Evolutionary conservation across 352 stramenopile genomes (phyloP).

Genomic region (Phytophthora meadii): DNA sequence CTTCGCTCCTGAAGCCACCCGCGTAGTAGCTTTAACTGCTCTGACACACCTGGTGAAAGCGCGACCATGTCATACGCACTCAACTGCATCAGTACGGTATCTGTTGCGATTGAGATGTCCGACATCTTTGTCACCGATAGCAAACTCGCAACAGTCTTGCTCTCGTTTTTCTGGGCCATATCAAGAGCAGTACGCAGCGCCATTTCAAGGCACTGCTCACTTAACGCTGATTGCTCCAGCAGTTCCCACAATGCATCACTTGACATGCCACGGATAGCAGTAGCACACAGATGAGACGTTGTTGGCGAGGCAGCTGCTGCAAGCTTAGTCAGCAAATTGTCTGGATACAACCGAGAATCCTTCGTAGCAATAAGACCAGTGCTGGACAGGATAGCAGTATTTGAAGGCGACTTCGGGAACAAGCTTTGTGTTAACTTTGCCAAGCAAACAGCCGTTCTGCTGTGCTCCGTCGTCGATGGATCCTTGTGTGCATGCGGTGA

Average conservation of each 20-base stretch:
- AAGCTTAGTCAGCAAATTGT: slow-evolving; percentile 71
- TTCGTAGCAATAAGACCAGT: slow-evolving; percentile 84
- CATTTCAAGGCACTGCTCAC: slow-evolving; percentile 47
- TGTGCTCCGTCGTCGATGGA: slow-evolving; percentile 4
- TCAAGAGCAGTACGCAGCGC: slow-evolving; percentile 41
- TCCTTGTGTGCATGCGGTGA: slow-evolving; percentile 52
- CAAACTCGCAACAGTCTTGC: slow-evolving; percentile 44
- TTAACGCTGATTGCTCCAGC: slow-evolving; percentile 58
- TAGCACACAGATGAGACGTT: slow-evolving; percentile 55
- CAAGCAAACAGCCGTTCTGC: slow-evolving; percentile 26
- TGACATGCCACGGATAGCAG: slow-evolving; percentile 67
- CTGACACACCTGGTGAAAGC: slow-evolving; percentile 17
- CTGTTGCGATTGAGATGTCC: slow-evolving; percentile 30
- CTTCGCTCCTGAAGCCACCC: slow-evolving; percentile 46
- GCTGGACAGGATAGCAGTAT: slow-evolving; percentile 59
- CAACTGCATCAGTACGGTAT: slow-evolving; percentile 33
- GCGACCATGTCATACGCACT: slow-evolving; percentile 29
- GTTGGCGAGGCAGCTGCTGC: slow-evolving; percentile 48
- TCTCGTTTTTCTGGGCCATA: slow-evolving; percentile 49
- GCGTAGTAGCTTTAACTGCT: slow-evolving; percentile 34
- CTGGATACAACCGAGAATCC: slow-evolving; percentile 71
- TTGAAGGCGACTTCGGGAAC: slow-evolving; percentile 64
- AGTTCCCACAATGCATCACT: slow-evolving; percentile 64
- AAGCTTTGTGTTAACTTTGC: slow-evolving; percentile 64
- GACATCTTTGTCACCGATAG: slow-evolving; percentile 35